Base-by-base conservation (phyloP, 306 rosid species). In the Trichosanthes cucumerina region DNA sequence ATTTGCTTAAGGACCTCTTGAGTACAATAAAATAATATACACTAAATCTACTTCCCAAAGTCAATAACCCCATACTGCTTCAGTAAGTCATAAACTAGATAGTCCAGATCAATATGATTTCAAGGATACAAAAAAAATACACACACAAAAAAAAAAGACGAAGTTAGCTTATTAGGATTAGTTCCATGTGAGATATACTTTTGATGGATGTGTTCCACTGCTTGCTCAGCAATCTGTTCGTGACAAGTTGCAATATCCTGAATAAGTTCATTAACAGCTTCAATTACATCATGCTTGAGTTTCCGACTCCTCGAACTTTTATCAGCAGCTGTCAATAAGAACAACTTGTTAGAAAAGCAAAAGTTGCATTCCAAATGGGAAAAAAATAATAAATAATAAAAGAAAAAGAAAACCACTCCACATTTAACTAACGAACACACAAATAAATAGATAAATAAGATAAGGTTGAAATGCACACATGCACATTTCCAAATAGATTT, bases 181-280 rank as follows among this genome's bases (percentile, higher is more conserved):
- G 54, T 23, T 59, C 60, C 21, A 76, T 1, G 7, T 77, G 34
- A 41, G 77, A 7, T 23, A 50, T 87, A 96, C 99, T 96, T 96
- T 39, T 96, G 99, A 90, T 96, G 99, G 84, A 96, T 96, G 88
- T 91, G 99, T 85, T 96, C 99, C 19, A 96, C 96, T 82, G 99
- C 99, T 82, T 96, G 99, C 87, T 96, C 99, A 14, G 98, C 96
- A 83, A 96, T 96, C 83, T 88, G 93, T 63, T 96, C 99, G 72
- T 91, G 88, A 86, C 98, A 96, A 72, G 96, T 89, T 79, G 85
- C 71, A 81, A 96, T 88, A 82, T 93, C 99, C 86, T 87, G 96
- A 83, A 96, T 96, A 68, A 96, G 99, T 84, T 93, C 98, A 82
- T 96, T 96, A 52, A 96, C 93, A 21, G 97, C 97, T 90, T 96